These are phyloP conservation scores for Solanum hybrid DNA, from an alignment of 305 asterid genomes.

Conservation along the genomic window DNA sequence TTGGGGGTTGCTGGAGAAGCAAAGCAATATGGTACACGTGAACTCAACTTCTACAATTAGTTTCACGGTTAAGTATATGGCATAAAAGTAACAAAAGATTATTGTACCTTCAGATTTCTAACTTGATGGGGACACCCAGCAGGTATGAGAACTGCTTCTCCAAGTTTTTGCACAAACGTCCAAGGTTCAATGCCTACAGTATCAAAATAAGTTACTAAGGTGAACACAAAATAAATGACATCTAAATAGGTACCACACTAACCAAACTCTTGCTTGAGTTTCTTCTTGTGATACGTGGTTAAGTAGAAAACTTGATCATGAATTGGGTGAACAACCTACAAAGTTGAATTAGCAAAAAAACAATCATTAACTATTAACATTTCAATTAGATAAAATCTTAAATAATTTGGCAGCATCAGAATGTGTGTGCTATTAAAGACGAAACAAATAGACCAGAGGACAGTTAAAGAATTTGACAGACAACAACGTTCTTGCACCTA, in stretches of 20 bases:
- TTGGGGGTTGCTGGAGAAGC: background rate
- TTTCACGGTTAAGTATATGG: background rate
- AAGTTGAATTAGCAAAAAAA: background rate
- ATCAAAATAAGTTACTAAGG: conserved; percentile 2
- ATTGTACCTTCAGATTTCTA: conserved; percentile 31
- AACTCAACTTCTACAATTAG: background rate
- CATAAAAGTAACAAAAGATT: background rate
- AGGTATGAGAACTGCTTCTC: conserved; percentile 30
- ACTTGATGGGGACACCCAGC: conserved; percentile 32
- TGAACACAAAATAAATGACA: background rate
- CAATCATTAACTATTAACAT: background rate
- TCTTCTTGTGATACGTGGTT: conserved; percentile 29
- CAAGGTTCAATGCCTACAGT: conserved; percentile 34
- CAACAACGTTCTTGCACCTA: background rate
- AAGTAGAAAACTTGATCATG: conserved; percentile 42
- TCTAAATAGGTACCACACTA: background rate
- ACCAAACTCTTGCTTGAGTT: conserved; percentile 44
- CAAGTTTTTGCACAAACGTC: conserved; percentile 39
- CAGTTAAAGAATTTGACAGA: background rate
- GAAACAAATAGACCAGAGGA: background rate
- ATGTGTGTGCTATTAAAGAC: background rate
- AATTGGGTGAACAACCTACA: conserved; percentile 38
- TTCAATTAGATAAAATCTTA: background rate
- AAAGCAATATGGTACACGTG: background rate
- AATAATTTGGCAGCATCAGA: background rate